A percentile compares a stretch with the other conserved stretches of the same genome.
Conservation (phyloP, 2,329 filamentous ascomycete genomes). For the Aspergillus texensis region DNA sequence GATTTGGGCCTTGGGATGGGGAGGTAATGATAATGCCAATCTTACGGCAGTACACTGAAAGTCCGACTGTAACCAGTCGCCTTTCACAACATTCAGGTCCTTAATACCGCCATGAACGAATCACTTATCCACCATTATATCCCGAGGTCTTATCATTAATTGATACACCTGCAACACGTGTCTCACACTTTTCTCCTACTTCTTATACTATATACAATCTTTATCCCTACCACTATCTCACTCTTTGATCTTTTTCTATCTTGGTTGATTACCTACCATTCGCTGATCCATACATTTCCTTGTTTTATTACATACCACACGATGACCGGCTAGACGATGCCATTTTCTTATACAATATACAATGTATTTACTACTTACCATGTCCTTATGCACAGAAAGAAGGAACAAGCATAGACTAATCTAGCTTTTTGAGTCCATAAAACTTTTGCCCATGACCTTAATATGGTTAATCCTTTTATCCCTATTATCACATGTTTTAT, state of each 20-base stretch:
- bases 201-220: not conserved
- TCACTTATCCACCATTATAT: not conserved
- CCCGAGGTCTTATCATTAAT: not conserved
- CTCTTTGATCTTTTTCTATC: not conserved
- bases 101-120: not conserved
- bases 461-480: not conserved
- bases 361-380: not conserved
- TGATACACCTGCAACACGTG: not conserved
- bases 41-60: conserved; percentile 41
- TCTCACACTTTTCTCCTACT: not conserved
- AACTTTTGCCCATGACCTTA: not conserved
- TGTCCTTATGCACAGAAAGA: not conserved
- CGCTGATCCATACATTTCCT: not conserved
- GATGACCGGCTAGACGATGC: not conserved
- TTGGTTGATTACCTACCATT: not conserved
- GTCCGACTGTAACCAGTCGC: conserved; percentile 3
- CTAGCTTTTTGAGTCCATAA: not conserved
- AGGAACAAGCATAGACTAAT: not conserved
- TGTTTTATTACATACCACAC: not conserved
- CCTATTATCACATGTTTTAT: not conserved
- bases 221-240: not conserved
- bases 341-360: not conserved
- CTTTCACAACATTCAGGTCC: not conserved
- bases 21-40: conserved; percentile 42
- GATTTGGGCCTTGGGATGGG: conserved; percentile 44